Evolutionary conservation across 169 alveolate species (phyloP).

Genomic region (Babesia ovata): DNA sequence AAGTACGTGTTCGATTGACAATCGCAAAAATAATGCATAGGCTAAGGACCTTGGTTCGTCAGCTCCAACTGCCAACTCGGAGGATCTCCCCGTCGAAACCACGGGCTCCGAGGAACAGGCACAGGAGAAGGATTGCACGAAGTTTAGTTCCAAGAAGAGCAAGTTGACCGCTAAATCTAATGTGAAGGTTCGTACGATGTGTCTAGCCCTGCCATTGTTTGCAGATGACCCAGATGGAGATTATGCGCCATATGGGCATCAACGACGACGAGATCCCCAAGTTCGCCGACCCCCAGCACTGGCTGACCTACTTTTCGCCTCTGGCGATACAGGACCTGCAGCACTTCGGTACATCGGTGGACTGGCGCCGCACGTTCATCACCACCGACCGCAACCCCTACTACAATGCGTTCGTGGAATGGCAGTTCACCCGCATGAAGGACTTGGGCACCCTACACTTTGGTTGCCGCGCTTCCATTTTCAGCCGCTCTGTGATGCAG

Average conservation of each 20-base stretch:
- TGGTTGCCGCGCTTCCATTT: slow-evolving; percentile 92
- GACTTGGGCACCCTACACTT: slow-evolving; percentile 67
- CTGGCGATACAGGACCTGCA: slow-evolving; percentile 86
- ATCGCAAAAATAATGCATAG: not conserved
- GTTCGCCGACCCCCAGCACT: slow-evolving; percentile 93
- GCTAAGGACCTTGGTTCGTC: not conserved
- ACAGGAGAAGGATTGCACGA: slow-evolving; percentile 72
- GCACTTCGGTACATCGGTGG: slow-evolving; percentile 82
- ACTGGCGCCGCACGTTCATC: slow-evolving; percentile 98
- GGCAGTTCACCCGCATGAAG: slow-evolving; percentile 96
- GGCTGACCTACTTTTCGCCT: slow-evolving; percentile 98
- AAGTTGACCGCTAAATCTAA: slow-evolving; percentile 86
- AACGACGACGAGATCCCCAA: slow-evolving; percentile 91
- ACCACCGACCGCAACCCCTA: slow-evolving; percentile 98
- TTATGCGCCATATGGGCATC: slow-evolving; percentile 91
- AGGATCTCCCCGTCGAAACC: slow-evolving; percentile 3
- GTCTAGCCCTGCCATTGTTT: not conserved
- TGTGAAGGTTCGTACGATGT: slow-evolving; percentile 52
- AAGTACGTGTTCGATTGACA: slow-evolving; percentile 10
- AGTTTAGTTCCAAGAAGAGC: slow-evolving; percentile 81
- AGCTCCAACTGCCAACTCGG: not conserved
- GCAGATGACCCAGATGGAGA: slow-evolving; percentile 87
- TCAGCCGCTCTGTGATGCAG: slow-evolving; percentile 91
- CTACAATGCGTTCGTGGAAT: slow-evolving; percentile 92
- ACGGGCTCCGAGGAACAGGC: not conserved